phyloP scores from a whole-genome alignment of 371 early-diverging fungal genomes.

The Choanephora cucurbitarum region DNA sequence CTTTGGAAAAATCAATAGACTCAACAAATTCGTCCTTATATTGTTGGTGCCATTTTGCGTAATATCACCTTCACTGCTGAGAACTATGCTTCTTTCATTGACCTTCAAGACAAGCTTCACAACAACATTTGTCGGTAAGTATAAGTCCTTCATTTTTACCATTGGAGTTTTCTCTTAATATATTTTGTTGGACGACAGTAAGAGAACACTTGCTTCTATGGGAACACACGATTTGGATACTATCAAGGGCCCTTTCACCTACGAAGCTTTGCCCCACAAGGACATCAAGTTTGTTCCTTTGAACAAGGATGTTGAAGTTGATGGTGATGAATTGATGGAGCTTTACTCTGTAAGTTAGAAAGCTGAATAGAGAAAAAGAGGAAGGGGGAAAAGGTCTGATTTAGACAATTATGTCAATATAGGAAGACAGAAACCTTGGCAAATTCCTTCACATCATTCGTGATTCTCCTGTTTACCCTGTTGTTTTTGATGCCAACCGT shows the following conservation, averaged over 20 bases:
- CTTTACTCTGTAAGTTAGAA: constrained; percentile 72
- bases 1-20: constrained; percentile 43
- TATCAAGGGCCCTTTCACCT: constrained; percentile 93
- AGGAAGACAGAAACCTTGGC: constrained; percentile 80
- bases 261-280: constrained; percentile 88
- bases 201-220: constrained; percentile 97
- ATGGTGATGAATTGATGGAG: constrained; percentile 87
- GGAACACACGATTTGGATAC: constrained; percentile 99
- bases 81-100: constrained; percentile 95
- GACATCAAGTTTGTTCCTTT: constrained; percentile 95
- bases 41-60: constrained; percentile 95
- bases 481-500: constrained; percentile 86
- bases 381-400: neutral
- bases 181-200: constrained; percentile 49
- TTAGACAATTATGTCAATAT: constrained; percentile 5
- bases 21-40: constrained; percentile 80
- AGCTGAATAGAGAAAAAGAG: neutral
- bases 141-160: constrained; percentile 15
- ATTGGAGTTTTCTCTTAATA: constrained; percentile 10
- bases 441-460: constrained; percentile 94
- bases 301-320: constrained; percentile 87
- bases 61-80: constrained; percentile 84
- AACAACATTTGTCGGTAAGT: constrained; percentile 89
- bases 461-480: constrained; percentile 91
- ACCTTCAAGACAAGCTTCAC: constrained; percentile 99